Conservation (phyloP, 1,284 basidiomycete species). For the Sanghuangporus weigelae region DNA sequence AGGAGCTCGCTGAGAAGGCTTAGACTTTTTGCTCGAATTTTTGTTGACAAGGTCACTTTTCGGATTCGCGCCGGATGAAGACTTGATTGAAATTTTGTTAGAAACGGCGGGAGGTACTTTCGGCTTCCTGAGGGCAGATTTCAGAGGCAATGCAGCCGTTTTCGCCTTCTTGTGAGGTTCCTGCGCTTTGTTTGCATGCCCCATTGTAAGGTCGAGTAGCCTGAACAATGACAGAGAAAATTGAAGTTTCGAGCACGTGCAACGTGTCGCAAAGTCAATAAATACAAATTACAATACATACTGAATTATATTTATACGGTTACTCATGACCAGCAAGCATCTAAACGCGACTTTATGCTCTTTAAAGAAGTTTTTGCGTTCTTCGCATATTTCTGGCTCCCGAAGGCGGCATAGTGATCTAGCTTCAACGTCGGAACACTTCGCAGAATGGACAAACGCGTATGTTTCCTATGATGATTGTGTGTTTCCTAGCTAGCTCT, state of each 20-base stretch:
- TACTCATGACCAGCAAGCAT: neutral
- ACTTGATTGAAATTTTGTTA: neutral
- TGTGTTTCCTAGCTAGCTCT: neutral
- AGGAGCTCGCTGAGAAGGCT: neutral
- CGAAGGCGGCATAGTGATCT: neutral
- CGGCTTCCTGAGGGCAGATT: conserved; percentile 13
- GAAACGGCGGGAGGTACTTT: neutral
- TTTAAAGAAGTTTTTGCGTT: neutral
- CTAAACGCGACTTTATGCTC: neutral
- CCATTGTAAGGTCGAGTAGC: neutral
- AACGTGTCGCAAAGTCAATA: neutral
- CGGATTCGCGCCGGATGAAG: neutral
- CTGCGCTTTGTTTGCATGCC: neutral
- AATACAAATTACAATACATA: too few relatives aligned
- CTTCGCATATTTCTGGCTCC: neutral
- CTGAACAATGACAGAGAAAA: too few relatives aligned
- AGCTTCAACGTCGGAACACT: neutral
- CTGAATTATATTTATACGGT: too few relatives aligned
- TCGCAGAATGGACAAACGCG: conserved; percentile 4
- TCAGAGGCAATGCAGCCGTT: conserved; percentile 2
- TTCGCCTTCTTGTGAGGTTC: conserved; percentile 6
- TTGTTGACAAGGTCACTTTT: neutral
- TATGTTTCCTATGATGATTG: conserved; percentile 10
- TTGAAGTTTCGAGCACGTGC: neutral
- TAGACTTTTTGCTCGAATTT: neutral